phyloP scores from a whole-genome alignment of 108 stramenopile genomes.

The Skeletonema costatum region DNA sequence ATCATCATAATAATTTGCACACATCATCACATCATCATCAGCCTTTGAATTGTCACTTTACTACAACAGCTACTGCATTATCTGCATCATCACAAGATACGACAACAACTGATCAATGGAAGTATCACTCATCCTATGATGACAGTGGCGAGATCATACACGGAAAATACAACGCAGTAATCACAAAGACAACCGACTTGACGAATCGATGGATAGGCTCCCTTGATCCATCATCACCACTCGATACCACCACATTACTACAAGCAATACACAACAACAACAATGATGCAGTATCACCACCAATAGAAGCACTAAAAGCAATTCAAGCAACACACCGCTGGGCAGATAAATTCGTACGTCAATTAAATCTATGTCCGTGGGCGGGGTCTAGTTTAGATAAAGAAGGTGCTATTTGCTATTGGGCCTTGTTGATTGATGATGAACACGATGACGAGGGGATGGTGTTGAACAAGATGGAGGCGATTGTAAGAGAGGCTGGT shows the following conservation, averaged over 20 bases:
- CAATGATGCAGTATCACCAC: not conserved
- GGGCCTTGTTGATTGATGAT: constrained; percentile 31
- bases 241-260: not conserved
- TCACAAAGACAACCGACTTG: not conserved
- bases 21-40: too few species aligned
- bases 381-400: constrained; percentile 55
- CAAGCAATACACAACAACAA: not conserved
- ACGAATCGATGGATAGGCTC: not conserved
- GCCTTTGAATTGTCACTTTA: too few species aligned
- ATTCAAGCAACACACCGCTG: constrained; percentile 57
- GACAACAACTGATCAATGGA: not conserved
- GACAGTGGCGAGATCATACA: not conserved
- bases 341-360: constrained; percentile 65
- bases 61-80: not conserved
- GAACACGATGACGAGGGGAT: not conserved
- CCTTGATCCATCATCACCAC: not conserved
- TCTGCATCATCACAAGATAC: not conserved
- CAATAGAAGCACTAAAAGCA: constrained; percentile 31
- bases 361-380: constrained; percentile 73
- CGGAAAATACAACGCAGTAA: not conserved
- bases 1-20: not conserved
- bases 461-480: constrained; percentile 30
- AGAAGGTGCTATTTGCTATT: constrained; percentile 56
- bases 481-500: constrained; percentile 20
- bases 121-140: not conserved